Evolutionary conservation across 805 yeast species (phyloP).

Genomic region (Monosporozyma yasuniensis): DNA sequence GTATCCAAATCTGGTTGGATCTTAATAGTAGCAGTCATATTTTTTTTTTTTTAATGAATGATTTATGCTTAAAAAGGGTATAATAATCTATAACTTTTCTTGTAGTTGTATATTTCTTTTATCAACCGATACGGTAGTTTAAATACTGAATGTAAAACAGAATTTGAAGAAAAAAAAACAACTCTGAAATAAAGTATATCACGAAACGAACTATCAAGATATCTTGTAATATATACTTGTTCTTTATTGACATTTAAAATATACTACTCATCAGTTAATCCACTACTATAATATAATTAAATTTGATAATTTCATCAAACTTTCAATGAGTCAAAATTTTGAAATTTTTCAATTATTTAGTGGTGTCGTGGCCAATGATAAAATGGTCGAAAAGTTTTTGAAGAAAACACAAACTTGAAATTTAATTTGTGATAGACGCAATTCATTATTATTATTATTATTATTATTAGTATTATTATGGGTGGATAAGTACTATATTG

Average conservation of each 20-base stretch:
- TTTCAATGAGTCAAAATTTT: not conserved
- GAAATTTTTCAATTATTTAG: not conserved
- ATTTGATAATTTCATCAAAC: not conserved
- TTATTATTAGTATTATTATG: too few relatives aligned
- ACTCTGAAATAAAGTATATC: too few relatives aligned
- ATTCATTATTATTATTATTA: too few relatives aligned
- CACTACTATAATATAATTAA: not conserved
- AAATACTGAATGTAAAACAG: too few relatives aligned
- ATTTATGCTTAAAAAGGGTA: not conserved
- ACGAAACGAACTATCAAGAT: too few relatives aligned
- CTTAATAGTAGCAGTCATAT: constrained; percentile 9
- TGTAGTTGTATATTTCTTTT: too few relatives aligned
- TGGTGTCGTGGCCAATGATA: not conserved
- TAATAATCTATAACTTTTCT: not conserved
- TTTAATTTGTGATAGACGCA: not conserved
- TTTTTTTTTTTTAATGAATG: not conserved
- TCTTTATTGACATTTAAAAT: too few relatives aligned
- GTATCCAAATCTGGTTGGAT: constrained; percentile 46
- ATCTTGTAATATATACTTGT: too few relatives aligned
- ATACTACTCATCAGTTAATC: not conserved
- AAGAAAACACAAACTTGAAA: not conserved
- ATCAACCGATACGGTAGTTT: too few relatives aligned
- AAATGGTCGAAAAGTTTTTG: not conserved
- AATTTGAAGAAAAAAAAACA: too few relatives aligned
- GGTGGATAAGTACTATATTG: too few relatives aligned